Conservation (phyloP, 1,284 basidiomycete species). For the Cerioporus squamosus region DNA sequence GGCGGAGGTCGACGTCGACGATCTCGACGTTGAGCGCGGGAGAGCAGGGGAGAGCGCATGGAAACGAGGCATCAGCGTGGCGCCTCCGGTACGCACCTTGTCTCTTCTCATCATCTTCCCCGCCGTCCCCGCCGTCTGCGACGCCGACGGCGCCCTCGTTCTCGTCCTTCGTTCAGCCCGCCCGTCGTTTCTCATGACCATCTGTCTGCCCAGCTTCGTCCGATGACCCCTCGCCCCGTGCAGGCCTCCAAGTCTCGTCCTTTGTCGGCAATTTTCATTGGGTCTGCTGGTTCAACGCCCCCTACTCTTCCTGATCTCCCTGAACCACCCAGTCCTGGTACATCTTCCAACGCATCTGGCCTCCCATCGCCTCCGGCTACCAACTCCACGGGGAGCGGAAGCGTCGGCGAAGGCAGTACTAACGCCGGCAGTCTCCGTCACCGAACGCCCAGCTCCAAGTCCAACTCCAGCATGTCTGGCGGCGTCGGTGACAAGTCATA, state of each 20-base stretch:
- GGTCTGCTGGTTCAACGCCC: conserved; percentile 37
- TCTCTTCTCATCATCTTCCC: conserved; percentile 27
- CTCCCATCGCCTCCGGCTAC: conserved; percentile 80
- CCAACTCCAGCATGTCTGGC: conserved; percentile 38
- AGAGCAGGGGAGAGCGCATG: conserved; percentile 18
- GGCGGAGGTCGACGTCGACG: conserved; percentile 2
- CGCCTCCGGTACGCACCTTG: conserved; percentile 25
- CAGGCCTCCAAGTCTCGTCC: conserved; percentile 40
- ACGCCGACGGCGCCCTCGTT: conserved; percentile 27
- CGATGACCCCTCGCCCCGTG: conserved; percentile 40
- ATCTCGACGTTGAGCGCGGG: conserved; percentile 16
- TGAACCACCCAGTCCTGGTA: conserved; percentile 66
- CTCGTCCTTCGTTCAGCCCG: conserved; percentile 28
- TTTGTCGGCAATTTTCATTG: conserved; percentile 52
- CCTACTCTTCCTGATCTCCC: conserved; percentile 63
- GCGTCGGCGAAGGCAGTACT: conserved; percentile 64
- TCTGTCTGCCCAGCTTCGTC: conserved; percentile 25
- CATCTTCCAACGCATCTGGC: conserved; percentile 57
- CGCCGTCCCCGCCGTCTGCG: conserved; percentile 28
- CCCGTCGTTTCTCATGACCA: conserved; percentile 33
- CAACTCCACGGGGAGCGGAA: conserved; percentile 80
- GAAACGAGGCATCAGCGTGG: conserved; percentile 24
- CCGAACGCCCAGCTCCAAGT: conserved; percentile 36
- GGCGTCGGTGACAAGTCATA: conserved; percentile 34
- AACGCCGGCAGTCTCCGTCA: conserved; percentile 50